Percentiles rank a stretch among this genome's conserved stretches.
Evolutionary conservation across 2,329 filamentous ascomycete species (phyloP).

Genomic region (Diaporthe citrichinensis): DNA sequence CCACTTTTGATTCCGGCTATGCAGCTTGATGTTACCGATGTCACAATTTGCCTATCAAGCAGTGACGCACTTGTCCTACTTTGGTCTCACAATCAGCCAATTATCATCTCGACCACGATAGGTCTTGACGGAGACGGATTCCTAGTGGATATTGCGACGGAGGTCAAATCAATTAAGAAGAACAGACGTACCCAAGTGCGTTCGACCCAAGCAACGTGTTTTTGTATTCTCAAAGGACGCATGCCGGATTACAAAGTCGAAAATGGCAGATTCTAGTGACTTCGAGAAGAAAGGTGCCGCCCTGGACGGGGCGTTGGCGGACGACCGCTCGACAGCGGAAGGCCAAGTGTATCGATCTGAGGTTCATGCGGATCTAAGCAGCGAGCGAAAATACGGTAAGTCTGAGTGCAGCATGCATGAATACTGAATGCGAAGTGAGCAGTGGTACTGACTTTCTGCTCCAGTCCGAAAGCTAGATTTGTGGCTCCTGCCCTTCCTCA

Average conservation of each 20-base stretch:
- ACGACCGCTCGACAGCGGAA: constrained; percentile 7
- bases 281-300: not conserved
- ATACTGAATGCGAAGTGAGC: not conserved
- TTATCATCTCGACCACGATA: not conserved
- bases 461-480: constrained; percentile 56
- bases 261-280: not conserved
- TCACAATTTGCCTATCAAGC: not conserved
- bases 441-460: not conserved
- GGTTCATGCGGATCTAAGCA: not conserved
- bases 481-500: constrained; percentile 58
- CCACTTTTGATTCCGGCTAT: constrained; percentile 28
- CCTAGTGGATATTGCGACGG: not conserved
- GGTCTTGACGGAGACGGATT: not conserved
- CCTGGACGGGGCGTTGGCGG: not conserved
- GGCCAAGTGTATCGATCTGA: not conserved
- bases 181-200: not conserved
- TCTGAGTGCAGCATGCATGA: not conserved
- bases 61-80: constrained; percentile 16
- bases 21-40: constrained; percentile 19
- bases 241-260: rapidly evolving
- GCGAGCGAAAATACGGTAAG: constrained; percentile 29
- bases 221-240: no score
- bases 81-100: not conserved
- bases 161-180: not conserved
- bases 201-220: not conserved